Evolutionary conservation across 2,329 filamentous ascomycete species (phyloP).

Genomic region (Orbilia ellipsospora): DNA sequence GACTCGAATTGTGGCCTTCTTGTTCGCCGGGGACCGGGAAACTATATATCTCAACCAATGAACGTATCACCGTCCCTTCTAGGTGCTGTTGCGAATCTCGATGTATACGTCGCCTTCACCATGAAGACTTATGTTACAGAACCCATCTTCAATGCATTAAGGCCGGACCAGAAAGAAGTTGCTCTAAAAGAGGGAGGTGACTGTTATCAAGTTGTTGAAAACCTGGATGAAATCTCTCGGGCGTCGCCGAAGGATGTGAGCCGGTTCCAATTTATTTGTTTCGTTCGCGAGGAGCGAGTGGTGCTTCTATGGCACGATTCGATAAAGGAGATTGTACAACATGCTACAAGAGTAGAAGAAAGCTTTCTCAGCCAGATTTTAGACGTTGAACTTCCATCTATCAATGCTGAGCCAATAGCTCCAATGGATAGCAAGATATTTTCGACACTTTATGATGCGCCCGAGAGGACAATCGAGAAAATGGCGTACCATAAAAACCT

Average conservation of each 20-base stretch:
- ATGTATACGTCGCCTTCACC: slow-evolving; percentile 66
- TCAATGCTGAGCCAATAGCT: not conserved
- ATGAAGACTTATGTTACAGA: slow-evolving; percentile 66
- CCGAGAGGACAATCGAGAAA: slow-evolving; percentile 37
- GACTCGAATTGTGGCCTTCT: slow-evolving; percentile 38
- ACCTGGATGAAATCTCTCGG: slow-evolving; percentile 62
- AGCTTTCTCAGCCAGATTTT: slow-evolving; percentile 52
- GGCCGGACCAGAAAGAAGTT: slow-evolving; percentile 64
- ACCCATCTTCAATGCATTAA: slow-evolving; percentile 64
- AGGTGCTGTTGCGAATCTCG: slow-evolving; percentile 64
- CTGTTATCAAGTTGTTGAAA: slow-evolving; percentile 65
- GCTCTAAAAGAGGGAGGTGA: slow-evolving; percentile 63
- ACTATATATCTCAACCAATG: slow-evolving; percentile 64
- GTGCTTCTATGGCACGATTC: slow-evolving; percentile 65
- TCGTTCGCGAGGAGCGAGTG: slow-evolving; percentile 64
- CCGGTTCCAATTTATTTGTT: slow-evolving; percentile 64
- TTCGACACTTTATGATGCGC: slow-evolving; percentile 35
- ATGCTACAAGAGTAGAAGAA: slow-evolving; percentile 60
- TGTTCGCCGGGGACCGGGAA: slow-evolving; percentile 57
- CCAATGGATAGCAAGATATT: slow-evolving; percentile 22
- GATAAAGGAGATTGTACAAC: slow-evolving; percentile 63
- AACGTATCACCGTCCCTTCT: slow-evolving; percentile 62
- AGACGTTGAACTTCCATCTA: slow-evolving; percentile 31
- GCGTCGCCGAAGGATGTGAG: slow-evolving; percentile 63
- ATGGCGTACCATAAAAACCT: slow-evolving; percentile 29